Evolutionary conservation across 2,329 filamentous ascomycete species (phyloP), one percentile per base, ranked within the genome.

Genomic region (Sporothrix pallida): DNA sequence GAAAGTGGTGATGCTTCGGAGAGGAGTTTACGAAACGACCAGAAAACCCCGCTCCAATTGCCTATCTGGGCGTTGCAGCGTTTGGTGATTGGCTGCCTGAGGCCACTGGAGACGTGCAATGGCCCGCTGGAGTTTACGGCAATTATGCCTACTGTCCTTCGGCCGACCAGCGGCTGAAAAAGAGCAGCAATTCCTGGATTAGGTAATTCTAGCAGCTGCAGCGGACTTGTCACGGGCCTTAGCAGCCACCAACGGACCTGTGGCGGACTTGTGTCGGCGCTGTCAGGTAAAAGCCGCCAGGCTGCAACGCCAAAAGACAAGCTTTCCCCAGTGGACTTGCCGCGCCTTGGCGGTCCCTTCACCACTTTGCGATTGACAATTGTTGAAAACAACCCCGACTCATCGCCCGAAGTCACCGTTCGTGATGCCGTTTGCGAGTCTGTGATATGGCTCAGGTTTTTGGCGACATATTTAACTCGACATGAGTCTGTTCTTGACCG

Each of bases 201-300:
- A 15, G n/a, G 60, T 46, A 67, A 67, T 26, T 48, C n/a, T 17
- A 37, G 3, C 42, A 26, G 62, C 42, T 48, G 42, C n/a, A 48
- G 42, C 62, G 62, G 62, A 48, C 20, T 26, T 26, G 10, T 46
- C 6, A 54, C 31, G 31, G 52, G 52, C 46, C 15, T 17, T 8
- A 48, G 9, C 12, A 23, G 52, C n/a, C 6, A 8, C 1, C 17
- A 56, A 26, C 1, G 31, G 31, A 26, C 31, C 31, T 37, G 31
- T 37, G 31, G 31, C 31, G 54, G 54, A 58, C 23, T 31, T 31
- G 1, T 31, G 5, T n/a, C 60, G 62, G 62, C 62, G 62, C 42
- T 67, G 62, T 26, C 42, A 44, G 46, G 20, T 12, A 65, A 65
- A 65, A 26, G 62, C 62, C 62, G 62, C 12, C 42, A 67, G 62